Conservation (phyloP, 352 stramenopile genomes). For the Globisporangium alternatum region DNA sequence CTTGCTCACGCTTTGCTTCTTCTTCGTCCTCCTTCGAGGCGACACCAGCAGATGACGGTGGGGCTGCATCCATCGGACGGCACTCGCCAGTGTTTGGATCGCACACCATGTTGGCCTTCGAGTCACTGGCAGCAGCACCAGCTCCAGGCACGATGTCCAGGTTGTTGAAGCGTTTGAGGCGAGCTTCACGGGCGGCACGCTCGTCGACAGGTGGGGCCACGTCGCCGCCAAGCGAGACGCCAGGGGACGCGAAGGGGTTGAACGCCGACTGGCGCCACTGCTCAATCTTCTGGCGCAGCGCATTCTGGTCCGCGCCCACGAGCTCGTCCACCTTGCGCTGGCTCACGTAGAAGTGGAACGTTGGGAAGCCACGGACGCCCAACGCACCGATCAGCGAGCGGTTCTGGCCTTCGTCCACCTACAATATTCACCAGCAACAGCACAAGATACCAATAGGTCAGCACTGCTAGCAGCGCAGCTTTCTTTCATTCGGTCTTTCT, state of each 20-base stretch:
- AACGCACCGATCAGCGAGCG: slow-evolving; percentile 73
- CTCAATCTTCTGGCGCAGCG: slow-evolving; percentile 84
- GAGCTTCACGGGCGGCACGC: slow-evolving; percentile 75
- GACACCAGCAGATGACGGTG: neutral
- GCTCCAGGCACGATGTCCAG: slow-evolving; percentile 49
- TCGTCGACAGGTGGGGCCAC: slow-evolving; percentile 36
- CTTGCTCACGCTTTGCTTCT: slow-evolving; percentile 16
- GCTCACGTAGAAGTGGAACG: slow-evolving; percentile 91
- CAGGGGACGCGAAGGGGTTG: slow-evolving; percentile 81
- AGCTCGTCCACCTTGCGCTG: slow-evolving; percentile 87
- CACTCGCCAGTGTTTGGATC: slow-evolving; percentile 64
- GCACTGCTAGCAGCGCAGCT: neutral
- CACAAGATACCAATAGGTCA: neutral
- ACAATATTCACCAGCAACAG: neutral
- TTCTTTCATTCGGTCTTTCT: neutral
- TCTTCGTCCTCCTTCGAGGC: slow-evolving; percentile 20
- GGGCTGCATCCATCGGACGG: slow-evolving; percentile 21
- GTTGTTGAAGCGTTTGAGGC: slow-evolving; percentile 74
- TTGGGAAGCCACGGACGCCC: slow-evolving; percentile 85
- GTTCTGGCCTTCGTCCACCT: slow-evolving; percentile 83
- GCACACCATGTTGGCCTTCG: slow-evolving; percentile 60
- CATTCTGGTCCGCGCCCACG: slow-evolving; percentile 79
- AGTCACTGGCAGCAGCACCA: slow-evolving; percentile 18
- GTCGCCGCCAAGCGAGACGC: slow-evolving; percentile 53
- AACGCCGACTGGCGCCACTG: slow-evolving; percentile 83